phyloP scores from a whole-genome alignment of 2,329 filamentous ascomycete genomes.

The Hymenoscyphus occultus region DNA sequence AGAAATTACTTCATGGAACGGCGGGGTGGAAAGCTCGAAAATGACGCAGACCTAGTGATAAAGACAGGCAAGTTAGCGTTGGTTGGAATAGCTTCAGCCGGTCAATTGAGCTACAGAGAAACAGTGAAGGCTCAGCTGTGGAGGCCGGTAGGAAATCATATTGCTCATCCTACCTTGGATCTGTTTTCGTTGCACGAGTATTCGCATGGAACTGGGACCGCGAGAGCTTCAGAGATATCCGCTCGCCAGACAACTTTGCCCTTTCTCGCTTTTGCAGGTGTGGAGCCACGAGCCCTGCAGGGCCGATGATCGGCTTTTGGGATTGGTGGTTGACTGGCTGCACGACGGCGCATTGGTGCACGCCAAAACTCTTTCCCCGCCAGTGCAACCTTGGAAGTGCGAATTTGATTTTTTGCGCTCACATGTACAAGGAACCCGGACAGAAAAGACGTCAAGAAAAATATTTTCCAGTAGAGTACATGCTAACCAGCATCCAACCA shows the following conservation, averaged over 20 bases:
- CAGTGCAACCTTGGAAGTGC: background rate
- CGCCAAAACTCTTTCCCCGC: background rate
- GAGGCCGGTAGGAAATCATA: background rate
- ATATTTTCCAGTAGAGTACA: background rate
- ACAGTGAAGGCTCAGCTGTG: background rate
- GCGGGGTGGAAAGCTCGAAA: conserved; percentile 27
- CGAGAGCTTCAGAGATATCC: conserved; percentile 1
- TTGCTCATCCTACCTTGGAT: conserved; percentile 1
- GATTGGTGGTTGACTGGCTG: background rate
- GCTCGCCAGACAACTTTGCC: background rate
- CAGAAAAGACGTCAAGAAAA: background rate
- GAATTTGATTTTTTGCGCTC: background rate
- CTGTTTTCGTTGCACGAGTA: conserved; percentile 1
- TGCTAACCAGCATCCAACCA: background rate
- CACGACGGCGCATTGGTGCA: background rate
- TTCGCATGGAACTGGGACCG: conserved; percentile 6
- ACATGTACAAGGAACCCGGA: background rate
- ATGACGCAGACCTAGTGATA: conserved; percentile 28
- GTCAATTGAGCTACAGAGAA: background rate
- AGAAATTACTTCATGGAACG: conserved; percentile 30
- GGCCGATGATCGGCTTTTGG: background rate
- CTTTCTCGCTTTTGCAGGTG: background rate
- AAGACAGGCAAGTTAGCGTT: background rate
- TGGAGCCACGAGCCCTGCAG: background rate
- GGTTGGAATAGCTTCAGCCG: background rate